Evolutionary conservation across 805 yeast species (phyloP), one percentile per base, ranked within the genome.

Genomic region (Candida verbasci): DNA sequence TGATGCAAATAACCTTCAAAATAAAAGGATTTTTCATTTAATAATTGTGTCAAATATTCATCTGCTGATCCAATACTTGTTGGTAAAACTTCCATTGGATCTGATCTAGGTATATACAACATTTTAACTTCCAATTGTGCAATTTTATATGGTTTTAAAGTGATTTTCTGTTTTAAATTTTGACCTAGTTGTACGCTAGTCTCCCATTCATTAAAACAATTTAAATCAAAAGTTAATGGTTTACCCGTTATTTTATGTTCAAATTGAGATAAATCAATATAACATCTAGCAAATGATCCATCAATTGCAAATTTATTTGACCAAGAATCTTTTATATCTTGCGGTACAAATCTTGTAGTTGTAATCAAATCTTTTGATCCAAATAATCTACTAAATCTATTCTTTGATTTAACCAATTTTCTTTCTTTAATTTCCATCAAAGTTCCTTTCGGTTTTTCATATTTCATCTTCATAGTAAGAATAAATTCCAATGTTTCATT

Each of bases 261-360:
- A 47, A 74, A 73, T 39, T 74, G 76, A 17, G 72, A 70, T 48
- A 83, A 81, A 31, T 73, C 73, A 37, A 89, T 66, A 47, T 82
- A 79, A 37, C 84, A 75, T 49, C 91, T 72, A 7, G 87, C 96
- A 68, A 86, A 88, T 24, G 96, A 86, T 2, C 97, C 97, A 56
- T 87, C 94, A 23, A 70, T 68, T 1, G 97, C 96, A 44, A 87
- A 72, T 38, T 74, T 62, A 23, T 66, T 57, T 23, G 73, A 74
- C 82, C 91, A 75, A 2, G 70, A 61, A 60, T 84, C 94, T 3
- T 59, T 56, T 1, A 72, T 65, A 22, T 73, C 68, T 42, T 67
- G 66, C 2, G 79, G 68, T 5, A 79, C 73, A 42, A 68, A 74
- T 44, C 63, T 76, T 35, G 77, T 75, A 2, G 74, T 65, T 3